phyloP scores from a whole-genome alignment of 225 moss, liverwort and hornwort species.

The Takakia lepidozioides region DNA sequence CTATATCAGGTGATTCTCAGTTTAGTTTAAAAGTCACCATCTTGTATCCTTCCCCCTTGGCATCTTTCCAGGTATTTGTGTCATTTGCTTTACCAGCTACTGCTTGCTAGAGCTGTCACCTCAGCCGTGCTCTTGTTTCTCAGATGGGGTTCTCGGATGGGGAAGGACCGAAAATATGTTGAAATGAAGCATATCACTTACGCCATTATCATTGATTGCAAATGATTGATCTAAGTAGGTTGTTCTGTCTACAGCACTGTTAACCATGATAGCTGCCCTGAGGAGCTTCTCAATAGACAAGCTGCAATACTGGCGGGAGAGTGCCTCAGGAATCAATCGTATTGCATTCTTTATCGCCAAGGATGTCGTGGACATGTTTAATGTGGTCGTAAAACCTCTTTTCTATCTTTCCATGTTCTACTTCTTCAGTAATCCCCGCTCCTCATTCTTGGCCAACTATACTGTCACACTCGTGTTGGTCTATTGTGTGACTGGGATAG shows the following conservation, averaged over 20 bases:
- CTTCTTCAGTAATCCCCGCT: constrained; percentile 83
- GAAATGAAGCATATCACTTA: no score
- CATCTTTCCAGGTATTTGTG: no score
- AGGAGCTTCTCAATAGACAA: constrained; percentile 80
- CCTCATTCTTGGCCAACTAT: constrained; percentile 58
- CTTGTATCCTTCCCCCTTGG: no score
- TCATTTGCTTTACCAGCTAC: no score
- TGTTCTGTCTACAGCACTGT: constrained; percentile 50
- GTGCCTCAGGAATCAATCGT: constrained; percentile 87
- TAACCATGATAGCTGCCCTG: constrained; percentile 89
- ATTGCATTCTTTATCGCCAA: constrained; percentile 78
- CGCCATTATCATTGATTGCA: constrained; percentile 31
- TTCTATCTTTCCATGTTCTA: constrained; percentile 92
- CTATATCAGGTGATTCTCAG: no score
- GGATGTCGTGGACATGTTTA: constrained; percentile 75
- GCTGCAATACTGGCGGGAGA: constrained; percentile 87
- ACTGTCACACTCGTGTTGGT: constrained; percentile 67
- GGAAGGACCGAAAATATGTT: no score
- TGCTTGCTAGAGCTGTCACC: no score
- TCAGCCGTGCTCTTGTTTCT: no score
- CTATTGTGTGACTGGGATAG: constrained; percentile 83
- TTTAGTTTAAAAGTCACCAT: no score
- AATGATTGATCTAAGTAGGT: neutral
- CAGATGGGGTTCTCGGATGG: no score
- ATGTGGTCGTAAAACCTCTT: constrained; percentile 62